Percentiles rank a stretch among this genome's conserved stretches.
These are phyloP conservation scores for Amanita pseudoporphyria DNA, from an alignment of 768 basidiomycete species.

Conservation along the genomic window DNA sequence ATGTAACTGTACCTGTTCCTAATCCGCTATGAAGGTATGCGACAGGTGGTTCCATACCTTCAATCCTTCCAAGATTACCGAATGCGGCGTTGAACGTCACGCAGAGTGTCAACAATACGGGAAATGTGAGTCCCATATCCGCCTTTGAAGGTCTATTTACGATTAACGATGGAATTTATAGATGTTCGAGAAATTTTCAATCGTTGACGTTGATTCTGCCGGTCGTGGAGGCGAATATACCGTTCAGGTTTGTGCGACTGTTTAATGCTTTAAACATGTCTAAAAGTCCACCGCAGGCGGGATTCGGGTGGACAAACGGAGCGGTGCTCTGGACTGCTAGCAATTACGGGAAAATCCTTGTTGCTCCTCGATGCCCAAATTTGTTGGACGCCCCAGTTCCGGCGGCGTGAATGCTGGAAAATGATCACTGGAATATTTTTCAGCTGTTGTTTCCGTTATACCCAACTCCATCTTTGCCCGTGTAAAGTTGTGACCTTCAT, in stretches of 20 bases:
- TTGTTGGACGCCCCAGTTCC: slow-evolving; percentile 17
- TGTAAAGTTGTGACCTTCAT: background rate
- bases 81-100: slow-evolving; percentile 63
- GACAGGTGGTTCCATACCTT: slow-evolving; percentile 79
- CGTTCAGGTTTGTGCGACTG: slow-evolving; percentile 46
- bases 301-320: slow-evolving; percentile 89
- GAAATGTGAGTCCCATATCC: slow-evolving; percentile 46
- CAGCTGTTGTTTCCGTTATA: background rate
- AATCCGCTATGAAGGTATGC: slow-evolving; percentile 46
- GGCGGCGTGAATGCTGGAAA: background rate
- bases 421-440: background rate
- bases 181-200: slow-evolving; percentile 91
- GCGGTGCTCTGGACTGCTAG: slow-evolving; percentile 68
- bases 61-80: slow-evolving; percentile 59
- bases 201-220: slow-evolving; percentile 65
- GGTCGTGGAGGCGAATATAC: slow-evolving; percentile 84
- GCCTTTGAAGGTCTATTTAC: background rate
- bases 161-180: slow-evolving; percentile 18
- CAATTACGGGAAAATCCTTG: slow-evolving; percentile 51
- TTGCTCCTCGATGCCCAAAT: slow-evolving; percentile 53
- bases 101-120: slow-evolving; percentile 53
- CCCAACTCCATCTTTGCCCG: background rate
- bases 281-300: slow-evolving; percentile 31
- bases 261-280: background rate
- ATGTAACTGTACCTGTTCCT: background rate